A percentile compares a stretch with the other conserved stretches of the same genome.
Conservation (phyloP, 768 basidiomycete genomes). For the Amanita molliuscula region DNA sequence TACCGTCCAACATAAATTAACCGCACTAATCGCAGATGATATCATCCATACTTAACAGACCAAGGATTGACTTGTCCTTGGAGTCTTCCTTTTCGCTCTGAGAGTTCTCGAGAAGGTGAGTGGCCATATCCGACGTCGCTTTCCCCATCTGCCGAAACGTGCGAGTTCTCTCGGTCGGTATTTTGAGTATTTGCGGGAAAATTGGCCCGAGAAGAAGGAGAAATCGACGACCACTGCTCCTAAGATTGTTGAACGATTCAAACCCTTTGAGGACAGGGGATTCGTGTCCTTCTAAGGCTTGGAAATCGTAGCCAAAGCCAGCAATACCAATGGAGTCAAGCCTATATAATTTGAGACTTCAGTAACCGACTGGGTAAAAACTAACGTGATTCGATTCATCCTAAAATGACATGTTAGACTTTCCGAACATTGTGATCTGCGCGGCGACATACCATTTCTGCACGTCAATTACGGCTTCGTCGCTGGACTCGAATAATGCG, state of each 20-base stretch:
- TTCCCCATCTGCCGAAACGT: background rate
- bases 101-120: background rate
- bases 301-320: background rate
- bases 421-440: background rate
- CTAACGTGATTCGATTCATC: conserved; percentile 38
- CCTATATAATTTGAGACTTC: conserved; percentile 15
- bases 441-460: conserved; percentile 28
- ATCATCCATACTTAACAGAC: background rate
- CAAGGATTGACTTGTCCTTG: background rate
- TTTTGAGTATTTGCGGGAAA: background rate
- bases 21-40: background rate
- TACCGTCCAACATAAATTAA: background rate
- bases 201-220: background rate
- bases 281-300: background rate
- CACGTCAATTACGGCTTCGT: conserved; percentile 31
- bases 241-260: background rate
- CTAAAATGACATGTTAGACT: conserved; percentile 8
- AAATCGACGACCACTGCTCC: no score
- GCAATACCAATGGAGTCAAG: conserved; percentile 32
- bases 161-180: background rate
- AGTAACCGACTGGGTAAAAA: background rate
- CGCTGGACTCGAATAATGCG: conserved; percentile 15
- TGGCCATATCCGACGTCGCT: background rate
- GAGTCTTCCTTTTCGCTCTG: background rate
- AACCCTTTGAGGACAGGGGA: background rate